Percentiles rank a stretch among this genome's conserved stretches.
These are phyloP conservation scores for Calocera cornea DNA, from an alignment of 768 basidiomycete genomes.

Conservation along the genomic window DNA sequence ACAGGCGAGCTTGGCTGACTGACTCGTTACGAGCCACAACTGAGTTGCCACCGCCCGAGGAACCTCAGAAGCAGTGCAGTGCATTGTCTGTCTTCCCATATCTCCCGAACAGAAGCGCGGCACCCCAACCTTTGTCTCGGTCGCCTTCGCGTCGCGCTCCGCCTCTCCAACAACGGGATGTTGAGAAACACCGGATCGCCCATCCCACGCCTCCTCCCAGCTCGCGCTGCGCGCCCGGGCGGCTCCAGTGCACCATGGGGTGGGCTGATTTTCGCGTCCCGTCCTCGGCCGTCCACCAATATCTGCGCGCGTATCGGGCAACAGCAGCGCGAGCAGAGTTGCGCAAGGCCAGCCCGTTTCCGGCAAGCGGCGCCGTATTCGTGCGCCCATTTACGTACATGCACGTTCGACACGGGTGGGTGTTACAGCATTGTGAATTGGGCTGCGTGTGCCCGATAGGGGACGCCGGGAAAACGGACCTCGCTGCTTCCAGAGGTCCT, in stretches of 20 bases:
- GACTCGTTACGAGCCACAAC: background rate
- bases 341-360: background rate
- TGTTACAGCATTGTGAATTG: background rate
- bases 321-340: background rate
- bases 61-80: background rate
- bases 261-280: background rate
- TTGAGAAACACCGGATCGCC: background rate
- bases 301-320: background rate
- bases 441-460: background rate
- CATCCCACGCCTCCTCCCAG: background rate
- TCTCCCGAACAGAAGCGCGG: background rate
- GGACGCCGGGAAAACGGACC: background rate
- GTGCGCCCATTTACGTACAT: background rate
- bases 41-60: background rate
- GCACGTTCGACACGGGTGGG: background rate
- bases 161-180: background rate
- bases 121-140: background rate
- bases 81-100: background rate
- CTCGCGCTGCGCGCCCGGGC: too few relatives aligned
- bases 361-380: background rate
- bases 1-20: background rate
- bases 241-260: too few relatives aligned
- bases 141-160: background rate
- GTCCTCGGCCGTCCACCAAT: background rate
- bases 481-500: background rate